Conservation (phyloP, 1,284 basidiomycete species). For the Golubevia sp. region DNA sequence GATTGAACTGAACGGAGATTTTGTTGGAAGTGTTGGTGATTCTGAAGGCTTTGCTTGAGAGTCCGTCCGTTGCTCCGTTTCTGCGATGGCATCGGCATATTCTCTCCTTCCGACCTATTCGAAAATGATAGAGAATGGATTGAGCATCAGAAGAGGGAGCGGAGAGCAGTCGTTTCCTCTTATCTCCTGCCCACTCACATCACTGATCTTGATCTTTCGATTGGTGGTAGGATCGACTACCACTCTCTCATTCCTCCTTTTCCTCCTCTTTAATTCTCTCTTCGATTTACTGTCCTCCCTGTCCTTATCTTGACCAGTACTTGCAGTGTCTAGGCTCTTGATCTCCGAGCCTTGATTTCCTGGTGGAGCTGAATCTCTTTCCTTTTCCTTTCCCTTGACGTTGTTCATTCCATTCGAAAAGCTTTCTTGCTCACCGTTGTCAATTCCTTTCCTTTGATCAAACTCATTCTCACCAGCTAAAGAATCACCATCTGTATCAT, state of each 20-base stretch:
- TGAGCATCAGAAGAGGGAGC: too few relatives aligned
- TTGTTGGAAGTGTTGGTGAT: too few relatives aligned
- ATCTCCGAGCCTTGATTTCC: not conserved
- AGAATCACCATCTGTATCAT: slow-evolving; percentile 11
- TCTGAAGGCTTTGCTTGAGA: too few relatives aligned
- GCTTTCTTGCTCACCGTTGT: not conserved
- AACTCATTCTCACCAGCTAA: not conserved
- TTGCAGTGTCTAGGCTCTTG: not conserved
- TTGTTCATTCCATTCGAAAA: not conserved
- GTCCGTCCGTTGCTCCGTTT: too few relatives aligned
- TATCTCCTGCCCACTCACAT: too few relatives aligned
- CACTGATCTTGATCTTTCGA: too few relatives aligned
- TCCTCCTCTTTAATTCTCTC: not conserved
- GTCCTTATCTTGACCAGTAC: not conserved
- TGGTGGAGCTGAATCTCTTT: not conserved
- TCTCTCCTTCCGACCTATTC: too few relatives aligned
- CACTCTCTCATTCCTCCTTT: not conserved
- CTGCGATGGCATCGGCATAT: too few relatives aligned
- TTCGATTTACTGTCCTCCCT: not conserved
- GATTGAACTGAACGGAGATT: too few relatives aligned
- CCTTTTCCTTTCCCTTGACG: not conserved
- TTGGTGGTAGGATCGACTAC: not conserved
- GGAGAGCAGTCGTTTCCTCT: too few relatives aligned
- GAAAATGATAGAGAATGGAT: too few relatives aligned
- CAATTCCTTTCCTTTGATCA: not conserved